phyloP scores from a whole-genome alignment of 2,329 filamentous ascomycete genomes.

The Penicillium crustosum region DNA sequence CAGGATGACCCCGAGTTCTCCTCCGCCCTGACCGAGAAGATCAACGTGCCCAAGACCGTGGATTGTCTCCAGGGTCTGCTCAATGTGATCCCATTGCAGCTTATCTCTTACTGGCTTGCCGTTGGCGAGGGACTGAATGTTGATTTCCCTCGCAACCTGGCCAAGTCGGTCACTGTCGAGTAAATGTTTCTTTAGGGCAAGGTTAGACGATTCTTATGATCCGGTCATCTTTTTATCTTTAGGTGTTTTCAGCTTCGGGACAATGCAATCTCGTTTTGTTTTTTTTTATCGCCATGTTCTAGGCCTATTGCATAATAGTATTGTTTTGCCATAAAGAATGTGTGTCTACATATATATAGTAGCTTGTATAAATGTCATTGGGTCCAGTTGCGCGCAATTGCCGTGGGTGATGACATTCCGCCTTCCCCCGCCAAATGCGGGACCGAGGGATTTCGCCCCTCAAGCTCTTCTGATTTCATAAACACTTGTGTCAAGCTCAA shows the following conservation, averaged over 20 bases:
- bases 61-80: conserved; percentile 94
- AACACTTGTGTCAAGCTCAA: conserved; percentile 3
- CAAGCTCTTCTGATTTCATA: conserved; percentile 3
- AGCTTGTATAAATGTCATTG: background rate
- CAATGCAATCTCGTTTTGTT: conserved; percentile 19
- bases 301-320: background rate
- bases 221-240: conserved; percentile 23
- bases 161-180: conserved; percentile 98
- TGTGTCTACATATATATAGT: background rate
- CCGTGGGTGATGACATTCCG: conserved; percentile 18
- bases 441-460: conserved; percentile 17
- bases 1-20: conserved; percentile 84
- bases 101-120: conserved; percentile 98
- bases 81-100: conserved; percentile 95
- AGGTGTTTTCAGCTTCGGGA: conserved; percentile 24
- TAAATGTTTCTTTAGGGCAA: conserved; percentile 50
- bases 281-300: background rate
- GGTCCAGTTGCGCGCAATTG: background rate
- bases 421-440: conserved; percentile 21
- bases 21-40: conserved; percentile 85
- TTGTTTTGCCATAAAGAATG: background rate
- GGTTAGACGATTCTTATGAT: conserved; percentile 28
- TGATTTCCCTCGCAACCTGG: conserved; percentile 97
- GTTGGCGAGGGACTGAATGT: conserved; percentile 95
- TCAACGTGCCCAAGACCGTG: conserved; percentile 93